Evolutionary conservation across 1,139 yeast species (phyloP), one percentile per base, ranked within the genome.

Genomic region (Yamadazyma pseudoaaseri): DNA sequence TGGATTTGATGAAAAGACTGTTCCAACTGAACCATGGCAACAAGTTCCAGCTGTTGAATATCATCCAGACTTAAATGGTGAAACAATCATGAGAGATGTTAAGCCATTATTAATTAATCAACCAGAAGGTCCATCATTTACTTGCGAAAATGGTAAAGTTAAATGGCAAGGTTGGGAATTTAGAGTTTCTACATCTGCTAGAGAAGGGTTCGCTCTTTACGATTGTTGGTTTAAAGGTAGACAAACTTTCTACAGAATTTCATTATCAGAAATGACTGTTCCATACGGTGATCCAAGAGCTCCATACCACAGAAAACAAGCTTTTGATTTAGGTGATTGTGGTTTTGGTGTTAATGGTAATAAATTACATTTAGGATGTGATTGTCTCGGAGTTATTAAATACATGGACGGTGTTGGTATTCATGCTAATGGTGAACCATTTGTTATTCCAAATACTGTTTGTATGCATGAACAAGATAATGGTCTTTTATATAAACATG

Each of bases 111-210:
- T 82, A 45, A 76, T 85, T 31, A 59, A 72, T 28, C 95, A 86
- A 62, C 95, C 96, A 34, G 94, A 86, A 51, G 96, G 96, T 42
- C 84, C 95, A 14, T 82, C 92, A 1, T 86, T 83, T 63, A 49
- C 70, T n/a, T 61, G 79, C 31, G 69, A 76, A 11, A 86, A 86
- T 26, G 62, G 73, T 34, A 80, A 79, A 58, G 76, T 86, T 44
- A 63, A 70, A 41, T 86, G 96, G 96, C 95, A 85, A 65, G 92
- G 86, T 34, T 86, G 95, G 95, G 84, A 81, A 56, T 85, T 86
- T 67, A 73, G 86, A 58, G 86, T 83, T 26, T 75, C 81, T 31
- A 70, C 86, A 41, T 79, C 79, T 49, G 80, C 78, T 33, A 82
- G 96, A 70, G 96, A 86, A 65, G 96, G 96, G 47, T 73, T 84